Base-by-base conservation (phyloP, 305 asterid species). In the Stenogyne calaminthoides region DNA sequence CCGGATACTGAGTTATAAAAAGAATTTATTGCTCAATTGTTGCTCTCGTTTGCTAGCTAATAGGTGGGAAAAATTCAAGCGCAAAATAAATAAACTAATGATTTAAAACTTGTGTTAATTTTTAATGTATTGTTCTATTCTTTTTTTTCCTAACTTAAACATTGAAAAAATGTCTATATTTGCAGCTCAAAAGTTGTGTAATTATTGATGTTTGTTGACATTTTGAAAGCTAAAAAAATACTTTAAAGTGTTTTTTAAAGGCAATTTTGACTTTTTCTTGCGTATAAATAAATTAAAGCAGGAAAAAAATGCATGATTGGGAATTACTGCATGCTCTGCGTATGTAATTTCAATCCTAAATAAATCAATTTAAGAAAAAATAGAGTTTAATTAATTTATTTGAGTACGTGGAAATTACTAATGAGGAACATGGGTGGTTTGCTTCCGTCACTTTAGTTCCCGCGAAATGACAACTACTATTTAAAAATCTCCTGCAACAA, bases 381-480 rank as follows among this genome's bases (percentile, higher is more conserved):
- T n/a, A n/a, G 19, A 49, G 4, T 15, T 6, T 1, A 49, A n/a
- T n/a, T n/a, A n/a, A 49, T 44, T 65, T 44, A 5, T 52, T 18
- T 52, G 36, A 40, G 63, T 55, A 29, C 19, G 11, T 9, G 40
- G 9, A 5, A 61, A 40, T 20, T 14, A 4, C 14, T 8, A n/a
- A 16, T 1, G 19, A 46, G 54, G 54, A 34, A 20, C 59, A 18
- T n/a, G n/a, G n/a, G n/a, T n/a, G 44, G 32, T 70, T 74, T 65
- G 77, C 58, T 71, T 71, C 39, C 78, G 76, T 49, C 81, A 72
- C 70, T 60, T 80, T 12, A 60, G 40, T 60, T 80, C 81, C 79
- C 79, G 77, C 74, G 81, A 73, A 60, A 76, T 27, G 79, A 69
- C 80, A 76, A 55, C 70, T 15, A 46, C 61, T 64, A 71, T 79